Percentiles rank a stretch among this genome's conserved stretches.
Evolutionary conservation across 768 basidiomycete genomes (phyloP).

Genomic region (Suillus occidentalis): DNA sequence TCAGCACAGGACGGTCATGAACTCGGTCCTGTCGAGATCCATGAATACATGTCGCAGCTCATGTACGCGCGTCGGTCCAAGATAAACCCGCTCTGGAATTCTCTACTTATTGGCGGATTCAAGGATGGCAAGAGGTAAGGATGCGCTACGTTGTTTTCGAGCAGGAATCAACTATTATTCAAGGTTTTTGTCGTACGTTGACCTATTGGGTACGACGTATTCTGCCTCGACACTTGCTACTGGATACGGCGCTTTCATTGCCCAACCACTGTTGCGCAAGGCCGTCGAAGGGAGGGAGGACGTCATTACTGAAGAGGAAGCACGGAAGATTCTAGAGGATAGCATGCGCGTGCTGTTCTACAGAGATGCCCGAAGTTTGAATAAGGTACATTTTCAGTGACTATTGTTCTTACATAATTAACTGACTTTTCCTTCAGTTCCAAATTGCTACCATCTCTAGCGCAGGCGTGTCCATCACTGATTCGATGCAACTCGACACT

Average conservation of each 20-base stretch:
- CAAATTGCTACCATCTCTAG: conserved; percentile 91
- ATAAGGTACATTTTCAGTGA: conserved; percentile 65
- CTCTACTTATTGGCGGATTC: conserved; percentile 88
- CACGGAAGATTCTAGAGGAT: conserved; percentile 72
- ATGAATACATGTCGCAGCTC: conserved; percentile 86
- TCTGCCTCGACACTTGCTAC: conserved; percentile 91
- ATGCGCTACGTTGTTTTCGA: neutral
- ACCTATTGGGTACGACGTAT: conserved; percentile 96
- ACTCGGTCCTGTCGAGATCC: conserved; percentile 86
- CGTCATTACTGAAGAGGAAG: conserved; percentile 74
- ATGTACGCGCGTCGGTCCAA: conserved; percentile 89
- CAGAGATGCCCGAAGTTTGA: conserved; percentile 90
- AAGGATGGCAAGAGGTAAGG: conserved; percentile 78
- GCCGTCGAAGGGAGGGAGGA: conserved; percentile 85
- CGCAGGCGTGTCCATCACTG: conserved; percentile 75
- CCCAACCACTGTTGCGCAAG: conserved; percentile 87
- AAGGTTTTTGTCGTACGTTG: conserved; percentile 93
- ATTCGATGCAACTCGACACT: conserved; percentile 73
- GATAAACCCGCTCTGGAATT: conserved; percentile 95
- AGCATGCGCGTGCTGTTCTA: conserved; percentile 95
- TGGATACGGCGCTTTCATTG: conserved; percentile 91
- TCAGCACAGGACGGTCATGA: conserved; percentile 80
- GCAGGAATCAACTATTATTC: neutral
- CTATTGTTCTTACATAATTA: neutral
- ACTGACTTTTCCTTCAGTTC: conserved; percentile 53